Evolutionary conservation across 2,329 filamentous ascomycete genomes (phyloP).

Genomic region (Beauveria sp.): DNA sequence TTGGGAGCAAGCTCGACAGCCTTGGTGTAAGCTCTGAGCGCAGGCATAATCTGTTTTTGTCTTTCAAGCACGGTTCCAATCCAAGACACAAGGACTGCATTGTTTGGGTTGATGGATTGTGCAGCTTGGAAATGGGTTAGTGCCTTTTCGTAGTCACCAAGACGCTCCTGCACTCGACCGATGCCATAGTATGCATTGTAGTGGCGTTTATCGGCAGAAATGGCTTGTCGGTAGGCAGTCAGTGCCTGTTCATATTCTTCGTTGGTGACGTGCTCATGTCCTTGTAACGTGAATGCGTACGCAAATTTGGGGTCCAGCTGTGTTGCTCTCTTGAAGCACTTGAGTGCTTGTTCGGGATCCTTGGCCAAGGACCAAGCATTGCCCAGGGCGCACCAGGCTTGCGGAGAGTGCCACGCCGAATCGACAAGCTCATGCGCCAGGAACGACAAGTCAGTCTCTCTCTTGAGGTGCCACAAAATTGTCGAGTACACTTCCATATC

Average conservation of each 20-base stretch:
- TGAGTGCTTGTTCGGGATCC: conserved; percentile 89
- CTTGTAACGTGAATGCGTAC: conserved; percentile 91
- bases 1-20: conserved; percentile 76
- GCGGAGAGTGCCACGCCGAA: conserved; percentile 77
- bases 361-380: conserved; percentile 90
- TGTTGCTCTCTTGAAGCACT: conserved; percentile 90
- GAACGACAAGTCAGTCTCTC: conserved; percentile 85
- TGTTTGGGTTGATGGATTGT: conserved; percentile 83
- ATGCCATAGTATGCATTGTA: conserved; percentile 99
- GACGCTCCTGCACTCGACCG: conserved; percentile 75
- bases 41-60: conserved; percentile 71
- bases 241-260: conserved; percentile 97
- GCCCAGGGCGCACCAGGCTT: conserved; percentile 92
- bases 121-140: conserved; percentile 88
- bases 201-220: conserved; percentile 78
- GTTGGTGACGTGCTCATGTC: conserved; percentile 90
- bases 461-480: conserved; percentile 95
- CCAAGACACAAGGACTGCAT: conserved; percentile 85
- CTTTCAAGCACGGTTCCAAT: conserved; percentile 88
- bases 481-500: conserved; percentile 99
- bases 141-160: conserved; percentile 85
- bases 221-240: conserved; percentile 75
- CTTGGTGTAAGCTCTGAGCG: conserved; percentile 72
- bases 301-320: conserved; percentile 86
- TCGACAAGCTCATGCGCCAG: conserved; percentile 87